Conservation (phyloP, 2,329 filamentous ascomycete genomes). For the Colletotrichum magnum region DNA sequence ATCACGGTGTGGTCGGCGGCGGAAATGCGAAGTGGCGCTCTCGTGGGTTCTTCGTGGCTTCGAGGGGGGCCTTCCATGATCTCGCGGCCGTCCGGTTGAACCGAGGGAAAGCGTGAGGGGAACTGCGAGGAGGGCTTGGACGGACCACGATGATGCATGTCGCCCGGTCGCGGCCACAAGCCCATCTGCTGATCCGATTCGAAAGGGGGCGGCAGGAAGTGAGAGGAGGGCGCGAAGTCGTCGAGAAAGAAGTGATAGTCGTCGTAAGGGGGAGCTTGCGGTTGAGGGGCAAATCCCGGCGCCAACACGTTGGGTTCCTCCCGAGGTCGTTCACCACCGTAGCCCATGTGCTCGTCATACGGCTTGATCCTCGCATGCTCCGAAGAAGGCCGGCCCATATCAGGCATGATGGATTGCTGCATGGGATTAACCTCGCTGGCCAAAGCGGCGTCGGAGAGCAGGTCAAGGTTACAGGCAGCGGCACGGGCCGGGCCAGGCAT, state of each 20-base stretch:
- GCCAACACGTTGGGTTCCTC: constrained; percentile 61
- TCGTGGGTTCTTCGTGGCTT: constrained; percentile 58
- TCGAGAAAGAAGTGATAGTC: constrained; percentile 73
- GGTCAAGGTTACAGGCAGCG: constrained; percentile 69
- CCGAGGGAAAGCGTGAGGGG: constrained; percentile 68
- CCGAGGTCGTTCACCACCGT: constrained; percentile 60
- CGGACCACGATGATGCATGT: constrained; percentile 54
- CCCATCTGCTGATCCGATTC: constrained; percentile 68
- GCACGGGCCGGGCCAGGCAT: constrained; percentile 54
- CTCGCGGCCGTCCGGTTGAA: constrained; percentile 67
- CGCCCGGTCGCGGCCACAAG: constrained; percentile 63
- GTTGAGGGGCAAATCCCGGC: constrained; percentile 56
- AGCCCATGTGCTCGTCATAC: constrained; percentile 64
- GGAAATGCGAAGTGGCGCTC: constrained; percentile 63
- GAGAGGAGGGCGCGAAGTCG: constrained; percentile 67
- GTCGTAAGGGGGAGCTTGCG: constrained; percentile 60
- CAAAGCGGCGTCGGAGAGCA: constrained; percentile 72
- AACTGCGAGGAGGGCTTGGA: constrained; percentile 67
- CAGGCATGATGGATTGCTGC: constrained; percentile 62
- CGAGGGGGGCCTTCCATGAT: constrained; percentile 52
- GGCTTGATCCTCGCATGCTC: constrained; percentile 62
- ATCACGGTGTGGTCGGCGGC: constrained; percentile 69
- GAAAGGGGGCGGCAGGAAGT: constrained; percentile 69
- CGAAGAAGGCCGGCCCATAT: constrained; percentile 57
- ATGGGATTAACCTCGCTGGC: constrained; percentile 69